These are phyloP conservation scores for Alternaria brassicae DNA, from an alignment of 2,329 filamentous ascomycete species.

Conservation along the genomic window DNA sequence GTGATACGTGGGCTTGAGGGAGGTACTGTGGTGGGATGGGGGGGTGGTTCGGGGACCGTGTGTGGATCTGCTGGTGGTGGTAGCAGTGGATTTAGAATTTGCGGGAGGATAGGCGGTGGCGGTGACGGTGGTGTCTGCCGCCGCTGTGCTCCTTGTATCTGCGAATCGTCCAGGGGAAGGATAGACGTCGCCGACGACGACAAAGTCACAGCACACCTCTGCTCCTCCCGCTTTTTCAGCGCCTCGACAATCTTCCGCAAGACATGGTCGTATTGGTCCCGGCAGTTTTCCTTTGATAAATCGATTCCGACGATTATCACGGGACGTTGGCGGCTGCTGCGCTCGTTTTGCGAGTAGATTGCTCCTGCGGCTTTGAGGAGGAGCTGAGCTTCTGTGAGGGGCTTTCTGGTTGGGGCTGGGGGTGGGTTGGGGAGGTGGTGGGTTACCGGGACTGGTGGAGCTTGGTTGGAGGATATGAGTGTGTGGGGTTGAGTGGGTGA, in stretches of 20 bases:
- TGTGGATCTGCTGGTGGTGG: too few species aligned
- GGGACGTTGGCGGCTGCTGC: not conserved
- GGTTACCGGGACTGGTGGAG: not conserved
- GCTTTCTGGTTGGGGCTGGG: too few species aligned
- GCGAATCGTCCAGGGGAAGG: too few species aligned
- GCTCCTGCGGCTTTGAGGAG: not conserved
- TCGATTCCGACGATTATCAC: not conserved
- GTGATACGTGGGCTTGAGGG: too few species aligned
- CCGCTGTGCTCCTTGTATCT: not conserved
- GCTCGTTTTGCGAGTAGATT: not conserved
- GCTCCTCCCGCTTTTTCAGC: not conserved
- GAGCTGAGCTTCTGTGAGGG: not conserved
- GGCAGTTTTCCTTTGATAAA: not conserved
- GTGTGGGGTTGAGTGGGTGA: too few species aligned
- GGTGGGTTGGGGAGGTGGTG: not conserved
- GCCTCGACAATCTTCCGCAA: not conserved
- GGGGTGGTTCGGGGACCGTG: too few species aligned
- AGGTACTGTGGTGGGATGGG: too few species aligned
- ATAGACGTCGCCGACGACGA: too few species aligned
- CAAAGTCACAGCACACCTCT: not conserved
- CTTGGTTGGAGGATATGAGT: too few species aligned
- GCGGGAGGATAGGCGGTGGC: too few species aligned
- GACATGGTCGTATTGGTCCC: not conserved
- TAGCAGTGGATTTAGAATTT: too few species aligned
- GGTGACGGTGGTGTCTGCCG: not conserved